Conservation (phyloP, 1,284 basidiomycete species). For the Marasmius tenuissimus region DNA sequence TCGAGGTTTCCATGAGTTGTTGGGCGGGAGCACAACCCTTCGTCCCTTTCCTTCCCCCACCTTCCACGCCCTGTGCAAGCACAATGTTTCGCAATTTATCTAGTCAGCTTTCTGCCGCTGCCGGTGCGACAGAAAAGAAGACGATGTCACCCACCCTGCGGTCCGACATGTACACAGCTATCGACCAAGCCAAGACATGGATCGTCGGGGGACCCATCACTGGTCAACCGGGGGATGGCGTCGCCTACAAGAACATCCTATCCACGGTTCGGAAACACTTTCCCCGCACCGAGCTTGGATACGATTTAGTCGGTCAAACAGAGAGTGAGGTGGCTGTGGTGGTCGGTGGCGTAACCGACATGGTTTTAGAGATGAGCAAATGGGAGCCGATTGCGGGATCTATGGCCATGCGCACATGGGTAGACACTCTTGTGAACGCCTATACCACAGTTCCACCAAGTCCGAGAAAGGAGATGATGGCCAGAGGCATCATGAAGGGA, state of each 20-base stretch:
- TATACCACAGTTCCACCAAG: constrained; percentile 24
- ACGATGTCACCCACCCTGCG: constrained; percentile 45
- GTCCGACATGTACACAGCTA: constrained; percentile 43
- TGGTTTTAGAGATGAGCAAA: constrained; percentile 50
- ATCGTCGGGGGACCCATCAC: constrained; percentile 30
- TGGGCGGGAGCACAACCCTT: not conserved
- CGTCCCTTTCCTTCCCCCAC: not conserved
- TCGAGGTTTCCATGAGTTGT: constrained; percentile 35
- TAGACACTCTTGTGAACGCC: constrained; percentile 39
- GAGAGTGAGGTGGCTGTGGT: constrained; percentile 45
- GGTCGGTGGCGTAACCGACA: constrained; percentile 50
- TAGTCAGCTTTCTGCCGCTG: constrained; percentile 33
- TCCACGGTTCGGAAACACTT: constrained; percentile 47
- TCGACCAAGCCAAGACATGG: constrained; percentile 47
- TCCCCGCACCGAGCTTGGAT: constrained; percentile 38
- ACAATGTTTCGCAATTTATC: constrained; percentile 46
- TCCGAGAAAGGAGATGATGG: constrained; percentile 38
- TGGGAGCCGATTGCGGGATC: constrained; percentile 53
- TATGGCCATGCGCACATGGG: constrained; percentile 56
- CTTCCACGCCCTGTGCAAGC: not conserved
- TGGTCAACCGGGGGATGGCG: constrained; percentile 48
- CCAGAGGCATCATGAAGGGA: constrained; percentile 45
- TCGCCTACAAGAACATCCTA: constrained; percentile 43
- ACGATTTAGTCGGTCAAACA: constrained; percentile 41
- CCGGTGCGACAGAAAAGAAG: constrained; percentile 34